Evolutionary conservation across 345 rosid species (phyloP), one percentile per base, ranked within the genome.

Genomic region (Corchorus olitorius): DNA sequence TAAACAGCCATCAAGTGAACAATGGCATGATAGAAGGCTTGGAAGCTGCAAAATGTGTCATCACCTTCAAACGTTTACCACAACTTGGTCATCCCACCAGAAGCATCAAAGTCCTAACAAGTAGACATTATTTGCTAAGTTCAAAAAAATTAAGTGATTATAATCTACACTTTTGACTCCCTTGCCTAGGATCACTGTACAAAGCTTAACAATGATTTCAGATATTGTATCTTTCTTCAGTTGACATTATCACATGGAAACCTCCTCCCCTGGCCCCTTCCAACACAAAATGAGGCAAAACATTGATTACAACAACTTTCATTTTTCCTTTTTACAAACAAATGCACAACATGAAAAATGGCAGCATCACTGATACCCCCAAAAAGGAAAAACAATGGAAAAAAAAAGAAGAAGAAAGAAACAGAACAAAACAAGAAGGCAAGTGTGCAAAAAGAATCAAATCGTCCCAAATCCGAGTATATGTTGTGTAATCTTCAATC

Each of bases 361-460:
- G 17, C 41, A 27, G 74, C 62, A 58, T n/a, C 17, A 11, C 17
- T 19, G 14, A 65, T 3, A 41, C 58, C 56, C 37, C 8, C 8
- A 67, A 67, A 22, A 46, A 27, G 16, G n/a, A 15, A 16, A 39
- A 27, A 27, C 27, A 27, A 27, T 27, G 43, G 43, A 2, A 39
- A 6, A 39, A 39, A 39, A 39, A 68, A 22, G 6, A 10, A 37
- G 16, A n/a, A n/a, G n/a, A 35, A 48, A 50, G 43, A 17, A 55
- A 15, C 39, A 19, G 49, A 49, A 49, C 12, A 68, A 68, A 56
- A 20, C 35, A 14, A 37, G 46, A 61, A 60, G 58, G 33, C 61
- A 74, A 48, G 61, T 14, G 64, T 72, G 41, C 52, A 43, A 59
- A 65, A 73, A 73, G 76, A 73, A 74, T 63, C 77, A 63, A 13